Conservation (phyloP, 495 filamentous ascomycete species). For the Penicillium coprophilum region DNA sequence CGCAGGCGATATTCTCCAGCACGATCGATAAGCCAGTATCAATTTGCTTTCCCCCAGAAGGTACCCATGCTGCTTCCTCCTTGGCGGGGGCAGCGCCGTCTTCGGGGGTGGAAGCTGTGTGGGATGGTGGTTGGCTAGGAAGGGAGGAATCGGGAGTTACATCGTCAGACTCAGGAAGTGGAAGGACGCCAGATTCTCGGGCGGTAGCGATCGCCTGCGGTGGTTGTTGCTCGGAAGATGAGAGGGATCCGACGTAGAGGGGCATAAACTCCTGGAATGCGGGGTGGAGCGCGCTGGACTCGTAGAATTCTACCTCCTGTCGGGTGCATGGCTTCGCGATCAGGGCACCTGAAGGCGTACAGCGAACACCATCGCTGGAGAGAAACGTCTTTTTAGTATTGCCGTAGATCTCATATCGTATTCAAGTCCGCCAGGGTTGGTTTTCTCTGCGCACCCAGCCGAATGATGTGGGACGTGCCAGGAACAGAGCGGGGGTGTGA, state of each 20-base stretch:
- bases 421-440: neutral
- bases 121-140: slow-evolving; percentile 7
- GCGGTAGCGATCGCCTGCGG: slow-evolving; percentile 45
- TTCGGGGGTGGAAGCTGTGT: slow-evolving; percentile 8
- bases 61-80: slow-evolving; percentile 43
- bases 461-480: slow-evolving; percentile 7
- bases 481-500: slow-evolving; percentile 4
- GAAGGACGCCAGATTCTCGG: slow-evolving; percentile 38
- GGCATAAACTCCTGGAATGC: slow-evolving; percentile 79
- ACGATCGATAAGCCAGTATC: slow-evolving; percentile 78
- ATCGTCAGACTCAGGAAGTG: slow-evolving; percentile 33
- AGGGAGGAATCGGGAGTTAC: slow-evolving; percentile 9
- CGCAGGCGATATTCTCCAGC: slow-evolving; percentile 79
- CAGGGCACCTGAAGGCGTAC: slow-evolving; percentile 76
- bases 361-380: slow-evolving; percentile 83
- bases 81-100: slow-evolving; percentile 13
- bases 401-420: neutral
- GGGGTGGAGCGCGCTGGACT: slow-evolving; percentile 67
- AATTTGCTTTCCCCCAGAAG: slow-evolving; percentile 56
- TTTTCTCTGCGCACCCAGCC: neutral
- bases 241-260: slow-evolving; percentile 76
- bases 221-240: slow-evolving; percentile 52
- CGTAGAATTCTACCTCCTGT: slow-evolving; percentile 89
- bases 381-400: slow-evolving; percentile 14
- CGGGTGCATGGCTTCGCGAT: slow-evolving; percentile 94